Conservation (phyloP, 805 yeast genomes). For the Lipomyces orientalis region DNA sequence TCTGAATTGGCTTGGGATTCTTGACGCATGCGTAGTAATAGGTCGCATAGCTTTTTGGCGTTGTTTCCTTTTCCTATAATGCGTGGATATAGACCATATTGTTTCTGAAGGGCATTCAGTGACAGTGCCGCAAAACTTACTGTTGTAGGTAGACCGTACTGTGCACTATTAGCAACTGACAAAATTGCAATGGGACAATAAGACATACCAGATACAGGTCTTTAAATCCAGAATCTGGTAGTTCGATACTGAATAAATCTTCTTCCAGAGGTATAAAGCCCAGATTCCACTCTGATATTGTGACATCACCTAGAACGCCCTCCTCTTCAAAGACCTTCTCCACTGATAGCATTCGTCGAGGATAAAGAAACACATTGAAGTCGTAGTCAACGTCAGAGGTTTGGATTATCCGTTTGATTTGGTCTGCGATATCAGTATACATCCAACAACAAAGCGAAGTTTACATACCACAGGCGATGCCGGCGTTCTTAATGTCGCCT, state of each 20-base stretch:
- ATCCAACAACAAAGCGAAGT: background rate
- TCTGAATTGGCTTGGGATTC: conserved; percentile 33
- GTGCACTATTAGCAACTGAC: conserved; percentile 38
- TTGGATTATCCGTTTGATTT: conserved; percentile 36
- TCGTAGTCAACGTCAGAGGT: conserved; percentile 34
- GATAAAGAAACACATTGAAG: conserved; percentile 41
- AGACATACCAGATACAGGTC: conserved; percentile 47
- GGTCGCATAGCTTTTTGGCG: conserved; percentile 56
- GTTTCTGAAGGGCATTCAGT: conserved; percentile 53
- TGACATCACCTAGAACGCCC: conserved; percentile 52
- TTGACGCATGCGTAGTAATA: conserved; percentile 44
- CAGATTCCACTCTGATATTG: conserved; percentile 52
- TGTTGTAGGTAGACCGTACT: conserved; percentile 40
- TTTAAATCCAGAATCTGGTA: conserved; percentile 48
- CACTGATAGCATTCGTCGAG: conserved; percentile 41
- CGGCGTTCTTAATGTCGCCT: conserved; percentile 37
- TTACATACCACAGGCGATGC: conserved; percentile 25
- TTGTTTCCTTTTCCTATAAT: conserved; percentile 64
- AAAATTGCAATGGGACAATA: background rate
- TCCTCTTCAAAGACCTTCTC: conserved; percentile 45
- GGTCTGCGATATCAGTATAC: conserved; percentile 19
- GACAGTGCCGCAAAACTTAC: conserved; percentile 57
- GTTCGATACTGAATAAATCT: conserved; percentile 53
- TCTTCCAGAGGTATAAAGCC: conserved; percentile 52
- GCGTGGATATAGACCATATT: conserved; percentile 57